Evolutionary conservation across 2,329 filamentous ascomycete genomes (phyloP).

Genomic region (Sclerotinia borealis): DNA sequence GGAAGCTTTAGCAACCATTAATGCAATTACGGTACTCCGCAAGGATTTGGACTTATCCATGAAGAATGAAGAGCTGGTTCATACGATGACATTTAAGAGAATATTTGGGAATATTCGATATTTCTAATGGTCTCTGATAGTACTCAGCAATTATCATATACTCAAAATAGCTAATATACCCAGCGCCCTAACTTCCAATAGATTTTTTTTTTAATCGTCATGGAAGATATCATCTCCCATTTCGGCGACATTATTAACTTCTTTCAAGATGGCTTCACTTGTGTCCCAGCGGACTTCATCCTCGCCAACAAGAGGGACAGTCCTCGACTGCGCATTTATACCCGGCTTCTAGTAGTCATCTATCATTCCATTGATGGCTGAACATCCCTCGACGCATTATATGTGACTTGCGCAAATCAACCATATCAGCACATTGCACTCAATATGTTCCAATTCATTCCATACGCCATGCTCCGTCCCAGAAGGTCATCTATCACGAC

Average conservation of each 20-base stretch:
- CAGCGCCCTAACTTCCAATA: not conserved
- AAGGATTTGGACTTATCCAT: not conserved
- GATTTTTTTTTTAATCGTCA: not conserved
- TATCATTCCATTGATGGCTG: not conserved
- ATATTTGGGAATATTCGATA: not conserved
- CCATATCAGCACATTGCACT: not conserved
- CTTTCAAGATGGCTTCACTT: not conserved
- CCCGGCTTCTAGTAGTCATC: not conserved
- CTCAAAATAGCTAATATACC: not conserved
- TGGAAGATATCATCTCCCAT: not conserved
- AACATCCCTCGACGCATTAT: not conserved
- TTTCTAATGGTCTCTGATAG: not conserved
- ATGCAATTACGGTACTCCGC: slow-evolving; percentile 5
- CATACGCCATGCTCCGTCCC: slow-evolving; percentile 6
- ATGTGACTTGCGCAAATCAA: not conserved
- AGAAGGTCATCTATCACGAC: slow-evolving; percentile 41
- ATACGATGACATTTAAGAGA: not conserved
- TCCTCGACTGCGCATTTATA: not conserved
- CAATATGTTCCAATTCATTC: not conserved
- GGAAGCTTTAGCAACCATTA: slow-evolving; percentile 1
- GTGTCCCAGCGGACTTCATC: not conserved
- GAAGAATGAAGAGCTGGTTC: not conserved
- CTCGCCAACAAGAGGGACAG: not conserved
- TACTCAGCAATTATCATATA: not conserved
- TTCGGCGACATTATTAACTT: not conserved